A percentile compares a stretch with the other conserved stretches of the same genome.
These are phyloP conservation scores for Phaseolus lunatus DNA, from an alignment of 306 rosid species.

Conservation along the genomic window DNA sequence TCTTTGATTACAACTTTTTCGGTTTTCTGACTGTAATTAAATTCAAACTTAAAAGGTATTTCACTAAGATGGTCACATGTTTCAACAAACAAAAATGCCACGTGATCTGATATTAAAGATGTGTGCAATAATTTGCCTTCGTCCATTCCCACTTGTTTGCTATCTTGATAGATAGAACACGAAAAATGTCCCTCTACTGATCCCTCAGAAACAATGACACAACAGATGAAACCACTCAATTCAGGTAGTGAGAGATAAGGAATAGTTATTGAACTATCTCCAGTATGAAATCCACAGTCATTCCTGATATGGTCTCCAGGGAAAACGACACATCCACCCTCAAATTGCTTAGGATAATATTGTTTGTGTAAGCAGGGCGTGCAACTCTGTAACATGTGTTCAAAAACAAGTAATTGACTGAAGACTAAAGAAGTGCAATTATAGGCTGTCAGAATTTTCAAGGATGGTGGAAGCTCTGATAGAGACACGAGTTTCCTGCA, in stretches of 20 bases:
- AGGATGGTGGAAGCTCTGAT: neutral
- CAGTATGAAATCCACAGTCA: neutral
- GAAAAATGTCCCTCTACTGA: too few species aligned
- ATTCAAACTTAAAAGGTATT: neutral
- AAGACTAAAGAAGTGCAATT: neutral
- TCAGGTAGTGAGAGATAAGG: neutral
- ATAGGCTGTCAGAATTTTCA: neutral
- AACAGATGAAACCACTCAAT: neutral
- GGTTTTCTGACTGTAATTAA: too few species aligned
- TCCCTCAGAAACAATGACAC: neutral
- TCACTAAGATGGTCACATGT: neutral
- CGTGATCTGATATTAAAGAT: neutral
- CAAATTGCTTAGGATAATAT: too few species aligned
- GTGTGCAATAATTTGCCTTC: fast-evolving
- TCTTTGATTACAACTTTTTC: neutral
- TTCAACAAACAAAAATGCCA: neutral
- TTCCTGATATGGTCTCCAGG: neutral
- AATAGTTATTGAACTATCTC: slow-evolving; percentile 15
- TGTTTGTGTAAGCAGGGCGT: neutral
- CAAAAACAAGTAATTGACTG: neutral
- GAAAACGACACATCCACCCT: too few species aligned
- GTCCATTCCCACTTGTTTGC: neutral
- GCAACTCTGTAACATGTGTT: neutral
- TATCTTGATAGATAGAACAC: neutral
- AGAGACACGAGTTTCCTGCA: neutral